Base-by-base conservation (phyloP, 176 grass and related monocot genomes). In the Oropetium thomaeum region DNA sequence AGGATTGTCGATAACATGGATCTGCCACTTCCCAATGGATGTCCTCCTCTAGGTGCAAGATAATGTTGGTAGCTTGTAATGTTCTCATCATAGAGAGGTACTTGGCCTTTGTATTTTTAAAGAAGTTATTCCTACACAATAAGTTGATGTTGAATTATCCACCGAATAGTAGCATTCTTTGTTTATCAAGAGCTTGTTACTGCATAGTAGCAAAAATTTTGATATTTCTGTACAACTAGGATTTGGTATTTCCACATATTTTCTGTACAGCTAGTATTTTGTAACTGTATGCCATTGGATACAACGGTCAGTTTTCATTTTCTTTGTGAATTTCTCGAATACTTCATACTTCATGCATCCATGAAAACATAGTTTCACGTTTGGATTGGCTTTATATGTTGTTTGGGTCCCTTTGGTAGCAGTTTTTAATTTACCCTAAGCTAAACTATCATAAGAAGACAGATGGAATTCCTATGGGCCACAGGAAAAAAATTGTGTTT, bases 1-100 rank as follows among this genome's bases (percentile, higher is more conserved):
- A 92, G 87, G 71, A 80, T 73, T 42, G 86, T 94, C 73, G 84
- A 98, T 63, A 98, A 98, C 43, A 78, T 98, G 76, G 79, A 86
- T 78, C 66, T 94, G 59, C 96, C 91, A 0, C 84, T 98, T 60
- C 81, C 96, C 13, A 53, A 26, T 54, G 91, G 91, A 70, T 92
- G 87, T 47, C 89, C 96, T 80, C 51, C 79, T 19, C 63, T 95
- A 67, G 91, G 96, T 66, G 63, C 74, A 74, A 75, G 82, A 26
- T 91, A 78, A 67, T 44, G 12, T 62, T 23, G 41, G 62, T 52
- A 27, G 2, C 52, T 62, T 77, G 26, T n/a, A 29, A 77, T 13
- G 49, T 74, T 79, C 1, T 73, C 26, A 57, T 62, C 26, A 35
- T 48, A 19, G 62, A 40, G 19, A 79, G 37, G 69, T 84, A 47